Percentiles rank a stretch among this genome's conserved stretches.
These are phyloP conservation scores for Colletotrichum coccodes DNA, from an alignment of 2,329 filamentous ascomycete species.

Conservation along the genomic window DNA sequence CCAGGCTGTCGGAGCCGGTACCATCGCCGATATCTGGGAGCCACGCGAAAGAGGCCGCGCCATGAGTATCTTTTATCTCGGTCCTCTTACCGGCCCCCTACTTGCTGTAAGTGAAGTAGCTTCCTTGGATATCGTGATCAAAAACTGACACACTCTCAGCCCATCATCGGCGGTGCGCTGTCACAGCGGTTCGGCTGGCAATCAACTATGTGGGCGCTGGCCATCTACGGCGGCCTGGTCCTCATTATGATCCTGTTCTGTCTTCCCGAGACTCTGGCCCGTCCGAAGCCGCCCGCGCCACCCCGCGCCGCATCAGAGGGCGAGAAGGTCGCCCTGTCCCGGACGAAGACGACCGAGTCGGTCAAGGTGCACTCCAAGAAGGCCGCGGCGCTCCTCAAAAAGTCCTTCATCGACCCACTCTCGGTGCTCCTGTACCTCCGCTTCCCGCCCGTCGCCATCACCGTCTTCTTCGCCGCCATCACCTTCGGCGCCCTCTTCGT, in stretches of 20 bases:
- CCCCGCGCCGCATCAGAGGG: conserved; percentile 23
- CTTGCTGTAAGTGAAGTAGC: conserved; percentile 54
- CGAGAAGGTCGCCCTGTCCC: conserved; percentile 44
- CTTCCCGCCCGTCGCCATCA: conserved; percentile 78
- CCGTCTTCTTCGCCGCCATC: conserved; percentile 78
- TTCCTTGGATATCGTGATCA: not conserved
- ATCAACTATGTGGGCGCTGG: conserved; percentile 81
- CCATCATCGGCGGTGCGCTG: conserved; percentile 81
- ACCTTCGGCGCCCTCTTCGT: conserved; percentile 82
- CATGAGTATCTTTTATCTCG: conserved; percentile 88
- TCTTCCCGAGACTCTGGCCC: conserved; percentile 73
- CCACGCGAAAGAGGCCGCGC: conserved; percentile 76
- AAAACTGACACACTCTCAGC: conserved; percentile 45
- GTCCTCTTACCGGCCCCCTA: conserved; percentile 79
- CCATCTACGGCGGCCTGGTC: conserved; percentile 73
- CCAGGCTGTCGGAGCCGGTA: conserved; percentile 85
- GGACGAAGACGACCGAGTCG: conserved; percentile 71
- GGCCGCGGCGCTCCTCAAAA: conserved; percentile 64
- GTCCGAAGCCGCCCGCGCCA: conserved; percentile 37
- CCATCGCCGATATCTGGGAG: conserved; percentile 85
- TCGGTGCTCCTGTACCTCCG: conserved; percentile 76
- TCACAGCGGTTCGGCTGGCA: conserved; percentile 77
- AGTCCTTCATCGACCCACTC: conserved; percentile 77
- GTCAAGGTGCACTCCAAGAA: conserved; percentile 65
- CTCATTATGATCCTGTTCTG: conserved; percentile 67